Conservation (phyloP, 345 rosid genomes). For the Linum lewisii region DNA sequence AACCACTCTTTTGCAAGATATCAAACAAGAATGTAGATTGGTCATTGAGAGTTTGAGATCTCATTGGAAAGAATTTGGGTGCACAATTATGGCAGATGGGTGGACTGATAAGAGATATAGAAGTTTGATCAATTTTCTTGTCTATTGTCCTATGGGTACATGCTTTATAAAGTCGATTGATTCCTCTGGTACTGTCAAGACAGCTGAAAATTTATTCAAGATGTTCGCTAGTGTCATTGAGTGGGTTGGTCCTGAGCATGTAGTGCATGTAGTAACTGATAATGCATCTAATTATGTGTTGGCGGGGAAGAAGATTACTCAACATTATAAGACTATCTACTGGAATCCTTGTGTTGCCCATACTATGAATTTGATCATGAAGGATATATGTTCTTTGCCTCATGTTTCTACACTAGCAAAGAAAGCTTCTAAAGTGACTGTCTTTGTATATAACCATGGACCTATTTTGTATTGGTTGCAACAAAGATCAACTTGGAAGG, state of each 20-base stretch:
- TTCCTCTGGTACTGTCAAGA: not conserved
- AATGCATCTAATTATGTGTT: not conserved
- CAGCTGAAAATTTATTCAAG: not conserved
- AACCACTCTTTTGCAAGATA: not conserved
- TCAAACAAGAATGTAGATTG: not conserved
- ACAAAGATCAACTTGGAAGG: not conserved
- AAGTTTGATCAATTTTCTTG: conserved; percentile 2
- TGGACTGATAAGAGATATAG: not conserved
- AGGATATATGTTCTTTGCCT: not conserved
- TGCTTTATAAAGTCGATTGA: not conserved
- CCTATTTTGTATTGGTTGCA: not conserved
- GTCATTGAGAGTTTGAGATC: not conserved
- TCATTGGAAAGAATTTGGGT: not conserved
- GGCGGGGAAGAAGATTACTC: not conserved
- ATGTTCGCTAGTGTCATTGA: not conserved
- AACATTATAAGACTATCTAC: not conserved
- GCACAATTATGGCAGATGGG: not conserved
- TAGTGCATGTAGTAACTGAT: conserved; percentile 5
- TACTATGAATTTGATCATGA: not conserved
- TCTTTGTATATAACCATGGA: conserved; percentile 4
- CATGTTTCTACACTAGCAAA: not conserved
- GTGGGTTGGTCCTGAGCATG: not conserved
- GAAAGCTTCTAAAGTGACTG: not conserved
- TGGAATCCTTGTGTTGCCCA: not conserved
- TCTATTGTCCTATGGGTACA: not conserved